A percentile compares a stretch with the other conserved stretches of the same genome.
phyloP scores from a whole-genome alignment of 1,139 yeast genomes.

The Yamadazyma taylorii region DNA sequence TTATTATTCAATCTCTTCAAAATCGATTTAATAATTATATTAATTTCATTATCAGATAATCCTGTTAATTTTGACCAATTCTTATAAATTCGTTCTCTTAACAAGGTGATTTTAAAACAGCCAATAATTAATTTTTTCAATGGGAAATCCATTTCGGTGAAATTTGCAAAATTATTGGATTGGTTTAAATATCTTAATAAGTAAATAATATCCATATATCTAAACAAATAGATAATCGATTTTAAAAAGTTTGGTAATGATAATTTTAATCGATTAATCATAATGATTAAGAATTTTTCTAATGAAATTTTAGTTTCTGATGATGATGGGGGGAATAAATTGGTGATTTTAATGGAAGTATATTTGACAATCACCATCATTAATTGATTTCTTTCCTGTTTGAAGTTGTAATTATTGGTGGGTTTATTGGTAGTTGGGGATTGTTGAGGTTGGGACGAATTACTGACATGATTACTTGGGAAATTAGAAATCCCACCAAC shows the following conservation, averaged over 20 bases:
- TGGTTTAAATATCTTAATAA: conserved; percentile 49
- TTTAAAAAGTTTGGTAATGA: conserved; percentile 41
- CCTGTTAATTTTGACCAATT: conserved; percentile 44
- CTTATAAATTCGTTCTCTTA: conserved; percentile 27
- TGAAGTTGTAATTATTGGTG: conserved; percentile 11
- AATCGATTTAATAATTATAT: conserved; percentile 37
- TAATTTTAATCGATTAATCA: conserved; percentile 40
- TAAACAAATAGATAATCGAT: conserved; percentile 44
- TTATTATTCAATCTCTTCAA: conserved; percentile 47
- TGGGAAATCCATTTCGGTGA: conserved; percentile 47
- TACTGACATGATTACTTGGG: neutral
- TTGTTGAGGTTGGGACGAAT: neutral
- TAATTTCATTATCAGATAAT: conserved; percentile 37
- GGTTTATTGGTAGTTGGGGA: too few species aligned
- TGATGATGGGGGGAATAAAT: conserved; percentile 46
- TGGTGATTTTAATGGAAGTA: conserved; percentile 45
- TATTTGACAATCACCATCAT: conserved; percentile 49
- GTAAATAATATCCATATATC: conserved; percentile 52
- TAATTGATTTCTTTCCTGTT: conserved; percentile 29
- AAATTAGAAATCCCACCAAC: too few species aligned
- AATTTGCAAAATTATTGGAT: conserved; percentile 45
- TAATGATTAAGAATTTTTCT: conserved; percentile 41
- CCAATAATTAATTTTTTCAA: conserved; percentile 46
- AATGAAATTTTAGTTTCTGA: conserved; percentile 37
- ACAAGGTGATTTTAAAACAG: conserved; percentile 42